phyloP scores from a whole-genome alignment of 148 eudicot genomes.

The Spergularia marina region DNA sequence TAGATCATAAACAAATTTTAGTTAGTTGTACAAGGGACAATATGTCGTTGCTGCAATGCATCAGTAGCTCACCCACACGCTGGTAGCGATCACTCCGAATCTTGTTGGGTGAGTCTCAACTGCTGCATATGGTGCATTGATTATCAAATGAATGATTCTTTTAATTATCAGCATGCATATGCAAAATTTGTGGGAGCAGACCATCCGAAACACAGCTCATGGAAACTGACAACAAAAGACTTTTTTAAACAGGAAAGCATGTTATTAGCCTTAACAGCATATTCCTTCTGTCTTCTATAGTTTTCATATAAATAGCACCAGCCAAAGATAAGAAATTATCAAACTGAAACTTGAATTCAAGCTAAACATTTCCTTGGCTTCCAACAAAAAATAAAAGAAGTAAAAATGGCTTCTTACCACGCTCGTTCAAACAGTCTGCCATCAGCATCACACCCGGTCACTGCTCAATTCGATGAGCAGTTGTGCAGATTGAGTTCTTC shows the following conservation, averaged over 20 bases:
- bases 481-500: slow-evolving; percentile 28
- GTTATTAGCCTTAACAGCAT: background rate
- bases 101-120: background rate
- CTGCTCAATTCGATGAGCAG: slow-evolving; percentile 17
- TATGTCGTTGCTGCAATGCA: background rate
- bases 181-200: slow-evolving; percentile 1
- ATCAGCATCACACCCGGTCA: slow-evolving; percentile 19
- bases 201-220: slow-evolving; percentile 1
- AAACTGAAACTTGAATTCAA: background rate
- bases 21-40: background rate
- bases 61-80: background rate
- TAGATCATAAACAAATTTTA: too few species aligned
- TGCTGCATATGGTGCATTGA: background rate
- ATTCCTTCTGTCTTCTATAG: slow-evolving; percentile 20
- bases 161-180: slow-evolving; percentile 1
- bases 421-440: slow-evolving; percentile 35
- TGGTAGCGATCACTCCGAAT: background rate
- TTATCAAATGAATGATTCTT: background rate
- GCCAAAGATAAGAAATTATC: background rate
- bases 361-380: background rate
- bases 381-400: background rate
- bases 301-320: slow-evolving; percentile 15
- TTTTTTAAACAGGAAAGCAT: background rate
- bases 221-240: background rate
- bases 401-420: slow-evolving; percentile 18